phyloP scores from a whole-genome alignment of 805 yeast species.

The Wickerhamomyces alni region DNA sequence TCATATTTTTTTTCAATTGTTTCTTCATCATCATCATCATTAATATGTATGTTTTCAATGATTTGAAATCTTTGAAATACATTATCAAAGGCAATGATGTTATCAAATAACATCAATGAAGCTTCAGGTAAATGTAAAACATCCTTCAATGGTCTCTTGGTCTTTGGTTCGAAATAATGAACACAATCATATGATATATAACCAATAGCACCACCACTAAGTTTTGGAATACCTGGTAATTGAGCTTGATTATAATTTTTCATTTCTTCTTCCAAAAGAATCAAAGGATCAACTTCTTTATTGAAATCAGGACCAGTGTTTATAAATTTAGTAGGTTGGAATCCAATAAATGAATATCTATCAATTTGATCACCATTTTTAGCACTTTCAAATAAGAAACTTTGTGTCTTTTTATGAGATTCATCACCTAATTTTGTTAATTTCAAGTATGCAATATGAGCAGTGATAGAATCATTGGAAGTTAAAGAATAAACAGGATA shows the following conservation, averaged over 20 bases:
- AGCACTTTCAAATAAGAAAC: slow-evolving; percentile 86
- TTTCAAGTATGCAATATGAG: slow-evolving; percentile 85
- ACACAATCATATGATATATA: slow-evolving; percentile 95
- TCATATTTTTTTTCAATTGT: slow-evolving; percentile 41
- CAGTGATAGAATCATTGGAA: slow-evolving; percentile 74
- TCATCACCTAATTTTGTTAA: slow-evolving; percentile 56
- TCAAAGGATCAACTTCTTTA: slow-evolving; percentile 67
- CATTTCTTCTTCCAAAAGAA: slow-evolving; percentile 69
- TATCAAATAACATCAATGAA: slow-evolving; percentile 84
- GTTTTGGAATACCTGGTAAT: slow-evolving; percentile 73
- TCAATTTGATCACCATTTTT: slow-evolving; percentile 84
- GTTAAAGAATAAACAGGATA: slow-evolving; percentile 77
- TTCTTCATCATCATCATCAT: slow-evolving; percentile 23
- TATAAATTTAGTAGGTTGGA: slow-evolving; percentile 74
- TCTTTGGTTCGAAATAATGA: slow-evolving; percentile 92
- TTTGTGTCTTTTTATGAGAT: slow-evolving; percentile 45
- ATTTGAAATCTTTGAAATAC: slow-evolving; percentile 91
- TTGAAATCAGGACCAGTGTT: slow-evolving; percentile 69
- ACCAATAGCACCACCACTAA: slow-evolving; percentile 96
- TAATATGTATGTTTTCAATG: slow-evolving; percentile 67
- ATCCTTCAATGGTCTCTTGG: slow-evolving; percentile 70
- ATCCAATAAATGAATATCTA: slow-evolving; percentile 87
- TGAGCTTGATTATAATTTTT: slow-evolving; percentile 58
- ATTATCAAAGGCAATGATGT: slow-evolving; percentile 87
- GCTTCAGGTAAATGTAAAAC: slow-evolving; percentile 86